Conservation (phyloP, 257 asterid genomes). For the Solanum rostratum region DNA sequence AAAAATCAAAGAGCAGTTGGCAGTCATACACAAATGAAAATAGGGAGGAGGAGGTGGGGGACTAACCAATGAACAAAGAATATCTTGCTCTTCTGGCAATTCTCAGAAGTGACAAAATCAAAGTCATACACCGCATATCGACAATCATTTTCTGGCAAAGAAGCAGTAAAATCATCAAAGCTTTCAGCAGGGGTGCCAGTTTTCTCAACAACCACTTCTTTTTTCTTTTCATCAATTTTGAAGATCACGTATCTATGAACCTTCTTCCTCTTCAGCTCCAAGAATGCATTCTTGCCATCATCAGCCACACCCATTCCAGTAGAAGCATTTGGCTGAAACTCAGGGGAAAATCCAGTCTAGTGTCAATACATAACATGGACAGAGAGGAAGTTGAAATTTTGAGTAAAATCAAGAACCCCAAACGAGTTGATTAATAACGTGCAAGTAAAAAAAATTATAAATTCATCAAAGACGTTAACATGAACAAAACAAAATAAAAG, state of each 20-base stretch:
- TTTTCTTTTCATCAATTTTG: slow-evolving; percentile 57
- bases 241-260: slow-evolving; percentile 44
- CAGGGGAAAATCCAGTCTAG: background rate
- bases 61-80: slow-evolving; percentile 70
- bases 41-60: background rate
- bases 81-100: slow-evolving; percentile 70
- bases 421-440: too few species aligned
- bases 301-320: slow-evolving; percentile 55
- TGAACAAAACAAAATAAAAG: background rate
- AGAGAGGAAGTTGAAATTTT: background rate
- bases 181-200: slow-evolving; percentile 43
- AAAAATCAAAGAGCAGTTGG: background rate
- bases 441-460: too few species aligned
- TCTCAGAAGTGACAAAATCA: slow-evolving; percentile 59
- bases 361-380: background rate
- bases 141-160: slow-evolving; percentile 55
- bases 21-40: slow-evolving; percentile 6
- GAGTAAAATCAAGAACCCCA: background rate
- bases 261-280: slow-evolving; percentile 59
- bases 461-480: background rate
- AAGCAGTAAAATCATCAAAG: slow-evolving; percentile 42
- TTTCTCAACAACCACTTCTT: slow-evolving; percentile 56
- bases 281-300: slow-evolving; percentile 35
- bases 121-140: slow-evolving; percentile 58
- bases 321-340: slow-evolving; percentile 41